These are phyloP conservation scores for Leccinum barrowsii DNA, from an alignment of 768 basidiomycete genomes.

Conservation along the genomic window DNA sequence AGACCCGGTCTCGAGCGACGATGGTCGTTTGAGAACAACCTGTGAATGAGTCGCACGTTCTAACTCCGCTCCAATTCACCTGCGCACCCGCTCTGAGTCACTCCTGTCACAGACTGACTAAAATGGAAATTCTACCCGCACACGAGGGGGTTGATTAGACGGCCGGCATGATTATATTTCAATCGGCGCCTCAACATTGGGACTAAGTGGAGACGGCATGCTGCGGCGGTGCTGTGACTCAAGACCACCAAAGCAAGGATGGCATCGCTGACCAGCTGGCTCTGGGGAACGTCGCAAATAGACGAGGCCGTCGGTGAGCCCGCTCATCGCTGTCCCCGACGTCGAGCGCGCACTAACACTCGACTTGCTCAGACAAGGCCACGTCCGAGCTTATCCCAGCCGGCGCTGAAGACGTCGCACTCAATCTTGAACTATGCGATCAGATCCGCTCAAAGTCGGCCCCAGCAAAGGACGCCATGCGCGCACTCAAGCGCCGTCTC, in stretches of 20 bases:
- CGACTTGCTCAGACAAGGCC: slow-evolving; percentile 73
- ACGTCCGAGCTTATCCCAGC: slow-evolving; percentile 85
- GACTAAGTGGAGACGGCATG: slow-evolving; percentile 14
- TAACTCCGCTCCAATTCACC: slow-evolving; percentile 33
- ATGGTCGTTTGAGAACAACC: slow-evolving; percentile 34
- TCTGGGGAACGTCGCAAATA: slow-evolving; percentile 81
- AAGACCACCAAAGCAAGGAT: slow-evolving; percentile 34
- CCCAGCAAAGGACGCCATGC: slow-evolving; percentile 82
- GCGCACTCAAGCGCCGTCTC: slow-evolving; percentile 79
- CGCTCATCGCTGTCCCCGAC: background rate
- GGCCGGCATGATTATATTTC: background rate
- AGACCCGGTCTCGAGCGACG: slow-evolving; percentile 22
- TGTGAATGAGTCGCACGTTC: slow-evolving; percentile 30
- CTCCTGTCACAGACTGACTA: slow-evolving; percentile 14
- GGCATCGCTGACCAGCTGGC: slow-evolving; percentile 62
- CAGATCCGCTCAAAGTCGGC: slow-evolving; percentile 91
- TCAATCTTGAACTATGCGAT: slow-evolving; percentile 95
- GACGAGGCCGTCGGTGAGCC: slow-evolving; percentile 77
- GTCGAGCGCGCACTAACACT: slow-evolving; percentile 10
- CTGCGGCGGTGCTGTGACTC: slow-evolving; percentile 15
- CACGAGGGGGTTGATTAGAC: background rate
- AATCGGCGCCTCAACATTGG: slow-evolving; percentile 24
- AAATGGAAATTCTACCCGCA: background rate
- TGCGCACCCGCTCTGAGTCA: slow-evolving; percentile 20
- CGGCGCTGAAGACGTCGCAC: slow-evolving; percentile 84